phyloP scores from a whole-genome alignment of 2,329 filamentous ascomycete species.

The Aspergillus fumigatus region DNA sequence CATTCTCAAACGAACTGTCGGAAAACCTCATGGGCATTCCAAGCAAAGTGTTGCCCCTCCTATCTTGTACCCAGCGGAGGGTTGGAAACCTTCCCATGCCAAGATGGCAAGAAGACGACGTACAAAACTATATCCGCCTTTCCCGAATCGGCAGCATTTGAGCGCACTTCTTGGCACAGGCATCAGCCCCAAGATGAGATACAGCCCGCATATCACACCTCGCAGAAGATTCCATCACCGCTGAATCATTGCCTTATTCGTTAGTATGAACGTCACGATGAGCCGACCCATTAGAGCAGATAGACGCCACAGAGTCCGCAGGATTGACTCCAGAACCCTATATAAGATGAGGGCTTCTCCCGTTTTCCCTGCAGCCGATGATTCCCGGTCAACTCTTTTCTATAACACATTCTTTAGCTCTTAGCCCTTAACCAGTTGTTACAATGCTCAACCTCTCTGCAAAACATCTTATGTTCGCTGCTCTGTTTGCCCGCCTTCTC shows the following conservation, averaged over 20 bases:
- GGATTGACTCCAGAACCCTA: not conserved
- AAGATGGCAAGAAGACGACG: too few species aligned
- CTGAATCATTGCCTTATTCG: not conserved
- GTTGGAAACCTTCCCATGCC: not conserved
- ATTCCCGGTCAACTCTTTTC: not conserved
- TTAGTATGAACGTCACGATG: not conserved
- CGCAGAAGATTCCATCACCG: not conserved
- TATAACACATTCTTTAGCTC: not conserved
- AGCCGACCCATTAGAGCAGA: not conserved
- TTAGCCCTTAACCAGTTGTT: not conserved
- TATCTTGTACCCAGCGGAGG: not conserved
- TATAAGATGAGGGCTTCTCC: not conserved
- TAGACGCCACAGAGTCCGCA: not conserved
- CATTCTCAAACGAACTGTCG: not conserved
- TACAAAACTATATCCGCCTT: too few species aligned
- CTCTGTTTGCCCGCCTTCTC: not conserved
- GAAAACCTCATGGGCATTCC: not conserved
- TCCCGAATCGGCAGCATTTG: not conserved
- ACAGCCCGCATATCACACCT: not conserved
- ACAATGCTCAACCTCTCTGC: not conserved
- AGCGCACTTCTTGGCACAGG: not conserved
- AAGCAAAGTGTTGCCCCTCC: not conserved
- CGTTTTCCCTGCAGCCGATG: not conserved
- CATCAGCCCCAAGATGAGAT: not conserved
- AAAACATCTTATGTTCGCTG: not conserved